Conservation (phyloP, 2,329 filamentous ascomycete species). For the Chaetomium olivaceum region DNA sequence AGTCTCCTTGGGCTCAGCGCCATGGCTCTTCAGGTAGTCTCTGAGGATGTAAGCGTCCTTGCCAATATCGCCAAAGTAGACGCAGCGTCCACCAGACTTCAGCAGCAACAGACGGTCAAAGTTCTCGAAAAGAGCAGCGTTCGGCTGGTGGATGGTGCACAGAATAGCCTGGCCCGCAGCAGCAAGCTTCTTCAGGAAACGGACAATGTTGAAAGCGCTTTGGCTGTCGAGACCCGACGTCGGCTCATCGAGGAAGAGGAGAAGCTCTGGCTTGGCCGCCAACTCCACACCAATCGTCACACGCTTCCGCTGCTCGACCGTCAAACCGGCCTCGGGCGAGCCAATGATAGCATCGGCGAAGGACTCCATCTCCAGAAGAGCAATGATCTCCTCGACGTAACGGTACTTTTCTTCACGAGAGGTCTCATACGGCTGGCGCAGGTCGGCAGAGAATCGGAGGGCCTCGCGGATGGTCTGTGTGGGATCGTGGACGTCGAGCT, state of each 20-base stretch:
- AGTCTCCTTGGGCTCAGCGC: slow-evolving; percentile 57
- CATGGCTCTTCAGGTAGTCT: slow-evolving; percentile 59
- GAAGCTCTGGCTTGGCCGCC: slow-evolving; percentile 75
- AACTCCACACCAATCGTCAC: slow-evolving; percentile 92
- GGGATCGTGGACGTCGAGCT: slow-evolving; percentile 63
- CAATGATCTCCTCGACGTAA: slow-evolving; percentile 61
- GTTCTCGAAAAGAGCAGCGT: slow-evolving; percentile 81
- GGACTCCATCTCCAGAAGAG: slow-evolving; percentile 58
- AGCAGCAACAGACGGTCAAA: slow-evolving; percentile 82
- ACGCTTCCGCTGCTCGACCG: slow-evolving; percentile 66
- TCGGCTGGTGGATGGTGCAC: slow-evolving; percentile 90
- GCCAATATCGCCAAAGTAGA: slow-evolving; percentile 86
- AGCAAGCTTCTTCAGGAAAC: slow-evolving; percentile 74
- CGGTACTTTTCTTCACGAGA: slow-evolving; percentile 56
- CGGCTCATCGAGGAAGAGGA: slow-evolving; percentile 78
- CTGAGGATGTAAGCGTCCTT: slow-evolving; percentile 71
- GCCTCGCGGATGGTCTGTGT: slow-evolving; percentile 65
- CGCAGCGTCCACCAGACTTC: slow-evolving; percentile 74
- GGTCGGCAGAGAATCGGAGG: slow-evolving; percentile 61
- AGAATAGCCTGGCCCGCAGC: slow-evolving; percentile 83
- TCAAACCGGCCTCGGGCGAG: slow-evolving; percentile 66
- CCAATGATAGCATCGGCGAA: slow-evolving; percentile 62
- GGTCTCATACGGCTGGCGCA: slow-evolving; percentile 58
- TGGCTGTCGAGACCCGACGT: slow-evolving; percentile 74
- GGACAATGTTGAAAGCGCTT: slow-evolving; percentile 74